Percentiles rank a stretch among this genome's conserved stretches.
Evolutionary conservation across 306 rosid genomes (phyloP).

Genomic region (Fragaria nilgerrensis): DNA sequence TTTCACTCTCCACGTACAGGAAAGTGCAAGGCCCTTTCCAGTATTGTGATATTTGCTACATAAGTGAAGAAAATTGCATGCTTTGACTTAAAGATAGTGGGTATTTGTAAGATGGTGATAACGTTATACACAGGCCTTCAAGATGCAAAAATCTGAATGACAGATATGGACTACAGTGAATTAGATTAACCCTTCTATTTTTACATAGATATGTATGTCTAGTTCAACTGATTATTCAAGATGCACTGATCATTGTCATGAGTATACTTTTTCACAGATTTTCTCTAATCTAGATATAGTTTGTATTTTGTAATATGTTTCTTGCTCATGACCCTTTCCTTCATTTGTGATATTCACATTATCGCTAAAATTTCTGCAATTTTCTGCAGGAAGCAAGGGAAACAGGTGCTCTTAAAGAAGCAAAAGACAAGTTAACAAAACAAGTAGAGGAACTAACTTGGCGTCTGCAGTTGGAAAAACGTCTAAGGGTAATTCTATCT

Average conservation of each 20-base stretch:
- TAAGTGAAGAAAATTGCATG: background rate
- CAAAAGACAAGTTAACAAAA: slow-evolving; percentile 82
- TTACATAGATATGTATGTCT: background rate
- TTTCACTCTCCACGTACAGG: background rate
- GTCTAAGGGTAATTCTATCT: slow-evolving; percentile 61
- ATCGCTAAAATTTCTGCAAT: slow-evolving; percentile 28
- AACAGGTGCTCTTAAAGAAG: slow-evolving; percentile 87
- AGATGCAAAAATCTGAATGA: background rate
- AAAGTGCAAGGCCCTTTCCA: slow-evolving; percentile 6
- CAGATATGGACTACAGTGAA: background rate
- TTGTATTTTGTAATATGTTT: slow-evolving; percentile 10
- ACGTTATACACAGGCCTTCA: background rate
- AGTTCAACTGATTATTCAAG: background rate
- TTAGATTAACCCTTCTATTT: background rate
- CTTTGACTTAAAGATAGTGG: background rate
- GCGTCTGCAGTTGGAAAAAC: slow-evolving; percentile 86
- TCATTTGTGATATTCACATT: slow-evolving; percentile 15
- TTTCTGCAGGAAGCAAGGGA: slow-evolving; percentile 75
- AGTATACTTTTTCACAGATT: background rate
- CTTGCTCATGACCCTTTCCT: slow-evolving; percentile 14
- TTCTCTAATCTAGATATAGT: background rate
- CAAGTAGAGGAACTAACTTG: slow-evolving; percentile 83
- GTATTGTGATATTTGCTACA: background rate
- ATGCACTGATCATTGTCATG: background rate
- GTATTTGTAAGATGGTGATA: background rate